Base-by-base conservation (phyloP, 2,329 filamentous ascomycete species). In the Fusarium torreyae region DNA sequence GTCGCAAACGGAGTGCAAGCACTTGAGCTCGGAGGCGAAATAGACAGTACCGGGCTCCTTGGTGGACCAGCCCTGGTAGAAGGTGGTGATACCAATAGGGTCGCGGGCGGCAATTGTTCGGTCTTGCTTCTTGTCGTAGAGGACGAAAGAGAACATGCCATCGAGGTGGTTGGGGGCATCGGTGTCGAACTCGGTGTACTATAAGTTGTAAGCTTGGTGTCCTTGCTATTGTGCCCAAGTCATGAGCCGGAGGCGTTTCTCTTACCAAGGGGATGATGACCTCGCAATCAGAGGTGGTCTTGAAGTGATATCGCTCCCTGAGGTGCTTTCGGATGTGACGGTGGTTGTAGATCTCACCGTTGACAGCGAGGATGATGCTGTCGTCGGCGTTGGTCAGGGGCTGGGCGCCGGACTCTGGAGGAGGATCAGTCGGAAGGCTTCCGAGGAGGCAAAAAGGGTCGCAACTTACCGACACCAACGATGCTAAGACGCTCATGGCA, bases 301-400 rank as follows among this genome's bases (percentile, higher is more conserved):
- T 98, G 90, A 98, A 99, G 82, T 94, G 91, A 83, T 98, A 98
- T 38, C 90, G 88, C 64, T 86, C 89, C 83, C 93, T 93, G 76
- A 98, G 85, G 75, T 86, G 86, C 84, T 98, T 98, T 79, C 96
- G 92, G 77, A 99, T 87, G 77, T 97, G 89, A 79, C 95, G 92
- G 85, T 99, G 96, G 90, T 99, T 99, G 88, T 99, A 99, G 80
- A 99, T 99, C 81, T 99, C 96, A 83, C 96, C 96, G 82, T 99
- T 99, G 89, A 98, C 96, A 71, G 96, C 95, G 66, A 99, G 89
- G 70, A 95, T 91, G 76, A 99, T 91, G 75, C 87, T 91, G 71
- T 90, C 91, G 80, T 98, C 95, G 73, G 94, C 90, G 85, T 94
- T 98, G 86, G 95, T 92, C 72, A 99, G 87, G 70, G 96, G 96